Conservation (phyloP, 2,329 filamentous ascomycete genomes). For the Fusarium aywerte region DNA sequence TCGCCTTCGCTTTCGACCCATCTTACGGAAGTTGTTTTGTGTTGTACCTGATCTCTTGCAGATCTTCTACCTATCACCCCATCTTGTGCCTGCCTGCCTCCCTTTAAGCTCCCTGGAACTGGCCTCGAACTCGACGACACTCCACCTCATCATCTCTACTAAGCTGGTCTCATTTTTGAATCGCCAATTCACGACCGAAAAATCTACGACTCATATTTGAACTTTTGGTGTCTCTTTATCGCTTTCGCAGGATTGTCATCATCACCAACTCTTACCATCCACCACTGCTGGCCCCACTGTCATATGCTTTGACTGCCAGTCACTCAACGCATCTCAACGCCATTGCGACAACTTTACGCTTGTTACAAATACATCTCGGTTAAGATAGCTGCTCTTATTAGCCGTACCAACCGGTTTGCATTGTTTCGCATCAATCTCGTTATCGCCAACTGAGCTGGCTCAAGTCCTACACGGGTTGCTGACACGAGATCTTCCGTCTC, state of each 20-base stretch:
- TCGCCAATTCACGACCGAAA: slow-evolving; percentile 18
- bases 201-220: background rate
- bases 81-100: slow-evolving; percentile 1
- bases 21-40: slow-evolving; percentile 27
- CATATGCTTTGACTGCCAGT: slow-evolving; percentile 38
- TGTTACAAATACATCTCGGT: slow-evolving; percentile 13
- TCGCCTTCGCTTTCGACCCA: slow-evolving; percentile 30
- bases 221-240: slow-evolving; percentile 5
- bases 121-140: slow-evolving; percentile 42
- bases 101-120: slow-evolving; percentile 32
- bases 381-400: slow-evolving; percentile 18
- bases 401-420: slow-evolving; percentile 7
- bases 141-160: slow-evolving; percentile 34
- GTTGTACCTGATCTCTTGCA: slow-evolving; percentile 23
- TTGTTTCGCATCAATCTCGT: background rate
- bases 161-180: slow-evolving; percentile 16
- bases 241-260: slow-evolving; percentile 29
- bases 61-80: slow-evolving; percentile 21
- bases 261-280: slow-evolving; percentile 8
- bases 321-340: slow-evolving; percentile 26
- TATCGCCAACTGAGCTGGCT: slow-evolving; percentile 38
- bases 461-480: slow-evolving; percentile 33
- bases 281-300: slow-evolving; percentile 30
- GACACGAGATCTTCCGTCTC: slow-evolving; percentile 36
- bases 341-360: slow-evolving; percentile 35